Percentiles rank a stretch among this genome's conserved stretches.
Evolutionary conservation across 1,284 basidiomycete genomes (phyloP).

Genomic region (Afroboletus lepidellus): DNA sequence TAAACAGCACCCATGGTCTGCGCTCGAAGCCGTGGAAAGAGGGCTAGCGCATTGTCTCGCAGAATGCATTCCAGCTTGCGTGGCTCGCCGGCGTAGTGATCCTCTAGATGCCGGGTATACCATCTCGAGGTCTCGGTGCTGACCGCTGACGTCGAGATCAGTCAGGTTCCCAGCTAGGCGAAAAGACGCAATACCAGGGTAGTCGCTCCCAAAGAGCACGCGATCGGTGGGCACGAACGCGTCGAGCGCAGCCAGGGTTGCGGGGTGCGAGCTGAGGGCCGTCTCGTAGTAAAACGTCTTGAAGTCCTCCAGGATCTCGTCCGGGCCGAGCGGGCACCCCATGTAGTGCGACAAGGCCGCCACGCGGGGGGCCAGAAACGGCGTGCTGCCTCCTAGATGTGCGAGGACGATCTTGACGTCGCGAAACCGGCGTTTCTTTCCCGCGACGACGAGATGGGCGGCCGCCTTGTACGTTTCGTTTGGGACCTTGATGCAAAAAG

Average conservation of each 20-base stretch:
- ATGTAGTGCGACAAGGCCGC: constrained; percentile 64
- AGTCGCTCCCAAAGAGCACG: constrained; percentile 70
- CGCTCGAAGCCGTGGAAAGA: constrained; percentile 43
- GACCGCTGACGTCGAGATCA: constrained; percentile 45
- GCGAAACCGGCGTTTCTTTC: constrained; percentile 59
- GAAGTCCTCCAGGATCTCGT: constrained; percentile 66
- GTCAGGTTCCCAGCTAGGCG: constrained; percentile 1
- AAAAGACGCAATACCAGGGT: constrained; percentile 50
- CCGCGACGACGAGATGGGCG: constrained; percentile 67
- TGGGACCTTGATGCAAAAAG: constrained; percentile 50
- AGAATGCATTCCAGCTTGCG: constrained; percentile 41
- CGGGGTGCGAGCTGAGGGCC: constrained; percentile 56
- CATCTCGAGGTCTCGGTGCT: constrained; percentile 51
- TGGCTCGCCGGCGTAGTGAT: constrained; percentile 41
- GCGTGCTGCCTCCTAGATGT: constrained; percentile 64
- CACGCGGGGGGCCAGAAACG: constrained; percentile 61
- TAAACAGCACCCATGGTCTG: not conserved
- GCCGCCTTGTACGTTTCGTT: constrained; percentile 79
- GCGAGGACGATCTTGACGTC: constrained; percentile 63
- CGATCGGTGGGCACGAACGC: constrained; percentile 46
- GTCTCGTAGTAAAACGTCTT: constrained; percentile 69
- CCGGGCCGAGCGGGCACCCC: constrained; percentile 57
- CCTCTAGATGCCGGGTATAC: constrained; percentile 54
- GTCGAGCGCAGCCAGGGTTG: constrained; percentile 49
- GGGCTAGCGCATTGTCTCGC: constrained; percentile 45